These are phyloP conservation scores for Hibiscus trionum DNA, from an alignment of 345 rosid genomes.

Conservation along the genomic window DNA sequence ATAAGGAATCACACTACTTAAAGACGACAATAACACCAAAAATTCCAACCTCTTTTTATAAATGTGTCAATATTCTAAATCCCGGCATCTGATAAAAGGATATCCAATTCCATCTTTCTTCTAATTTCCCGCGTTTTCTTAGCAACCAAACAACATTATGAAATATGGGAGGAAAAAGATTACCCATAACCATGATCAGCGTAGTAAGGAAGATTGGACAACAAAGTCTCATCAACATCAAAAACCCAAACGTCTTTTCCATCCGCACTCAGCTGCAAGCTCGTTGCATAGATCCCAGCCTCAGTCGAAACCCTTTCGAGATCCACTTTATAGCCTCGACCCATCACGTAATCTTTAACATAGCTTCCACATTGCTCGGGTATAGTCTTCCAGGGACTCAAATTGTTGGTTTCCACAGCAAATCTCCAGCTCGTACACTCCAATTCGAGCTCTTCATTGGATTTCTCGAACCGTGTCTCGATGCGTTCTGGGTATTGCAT, in stretches of 20 bases:
- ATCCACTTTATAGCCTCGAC: conserved; percentile 55
- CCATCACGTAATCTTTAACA: conserved; percentile 57
- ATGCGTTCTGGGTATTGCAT: conserved; percentile 36
- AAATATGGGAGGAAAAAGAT: background rate
- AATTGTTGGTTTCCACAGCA: conserved; percentile 70
- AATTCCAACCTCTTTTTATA: background rate
- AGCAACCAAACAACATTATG: conserved; percentile 8
- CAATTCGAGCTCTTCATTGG: conserved; percentile 38
- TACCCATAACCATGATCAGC: background rate
- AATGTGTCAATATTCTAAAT: background rate
- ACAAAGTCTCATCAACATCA: conserved; percentile 72
- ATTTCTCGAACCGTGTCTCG: conserved; percentile 25
- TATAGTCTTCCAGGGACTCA: conserved; percentile 69
- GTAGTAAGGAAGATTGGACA: background rate
- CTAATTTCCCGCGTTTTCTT: conserved; percentile 4
- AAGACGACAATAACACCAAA: too few species aligned
- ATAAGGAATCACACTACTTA: too few species aligned
- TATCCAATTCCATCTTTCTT: background rate
- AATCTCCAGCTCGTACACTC: conserved; percentile 91
- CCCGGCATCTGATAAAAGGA: background rate
- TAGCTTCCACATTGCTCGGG: conserved; percentile 65
- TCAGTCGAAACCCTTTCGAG: conserved; percentile 55
- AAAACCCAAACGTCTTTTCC: conserved; percentile 79
- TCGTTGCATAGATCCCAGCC: conserved; percentile 52
- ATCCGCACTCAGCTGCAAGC: conserved; percentile 41